Evolutionary conservation across 2,329 filamentous ascomycete genomes (phyloP), one percentile per base, ranked within the genome.

Genomic region (Diaporthe eres): DNA sequence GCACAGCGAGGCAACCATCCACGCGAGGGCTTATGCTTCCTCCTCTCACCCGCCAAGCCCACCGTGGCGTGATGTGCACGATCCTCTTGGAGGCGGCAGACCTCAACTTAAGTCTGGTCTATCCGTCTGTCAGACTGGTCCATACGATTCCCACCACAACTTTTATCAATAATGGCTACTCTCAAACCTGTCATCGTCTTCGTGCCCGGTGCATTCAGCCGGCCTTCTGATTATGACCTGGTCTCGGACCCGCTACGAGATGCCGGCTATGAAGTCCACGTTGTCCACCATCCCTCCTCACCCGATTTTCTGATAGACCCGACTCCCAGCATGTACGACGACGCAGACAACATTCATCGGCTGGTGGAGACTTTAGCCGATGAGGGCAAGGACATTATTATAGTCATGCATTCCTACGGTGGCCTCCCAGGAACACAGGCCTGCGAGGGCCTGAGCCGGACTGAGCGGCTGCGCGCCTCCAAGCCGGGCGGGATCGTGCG

Each of bases 201-300:
- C 31, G 31, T 39, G 34, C 47, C 65, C 9, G 47, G 47, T 10
- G 65, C 47, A 19, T 49, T 68, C 31, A 68, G 65, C 47, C 65
- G 65, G 6, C 65, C 65, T n/a, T 68, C 65, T n/a, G 47, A 68
- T n/a, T 68, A 25, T 7, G 31, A 51, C 31, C 19, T 53, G 44
- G 47, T 68, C 31, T 51, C 31, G 1, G 2, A 10, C 22, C 65
- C 31, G 34, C 15, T 68, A 3, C 47, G 65, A n/a, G 47, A 39
- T 1, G 4, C 8, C 31, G 61, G 61, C 10, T 67, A 67, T 15
- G 28, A 67, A 17, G 61, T 67, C 25, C 28, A 67, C 42, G 61
- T 49, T 9, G 47, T 68, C 13, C 65, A 42, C 22, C 47, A 53
- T 10, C 65, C 13, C 22, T 39, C 47, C 8, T 67, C 61, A 15